Conservation (phyloP, 2,329 filamentous ascomycete species). For the Harringtonia aguacate region DNA sequence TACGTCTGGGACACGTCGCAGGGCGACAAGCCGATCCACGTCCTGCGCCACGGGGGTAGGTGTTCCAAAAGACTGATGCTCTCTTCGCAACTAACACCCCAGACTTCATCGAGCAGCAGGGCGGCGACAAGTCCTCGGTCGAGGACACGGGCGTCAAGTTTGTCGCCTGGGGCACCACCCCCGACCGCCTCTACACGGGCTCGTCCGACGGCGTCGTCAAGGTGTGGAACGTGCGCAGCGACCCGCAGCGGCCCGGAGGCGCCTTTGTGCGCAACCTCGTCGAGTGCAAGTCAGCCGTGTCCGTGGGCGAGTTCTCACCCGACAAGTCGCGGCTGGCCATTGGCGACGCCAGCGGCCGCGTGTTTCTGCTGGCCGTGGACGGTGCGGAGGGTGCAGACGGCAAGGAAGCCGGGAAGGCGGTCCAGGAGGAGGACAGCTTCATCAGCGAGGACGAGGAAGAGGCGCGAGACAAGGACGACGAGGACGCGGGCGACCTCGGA, state of each 20-base stretch:
- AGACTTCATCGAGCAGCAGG: slow-evolving; percentile 19
- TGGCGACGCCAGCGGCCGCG: slow-evolving; percentile 50
- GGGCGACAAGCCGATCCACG: slow-evolving; percentile 44
- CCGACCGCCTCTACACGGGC: slow-evolving; percentile 51
- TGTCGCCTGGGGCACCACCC: slow-evolving; percentile 46
- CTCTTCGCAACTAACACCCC: no score
- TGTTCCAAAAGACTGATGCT: no score
- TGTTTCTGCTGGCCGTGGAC: slow-evolving; percentile 43
- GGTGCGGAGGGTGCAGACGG: slow-evolving; percentile 25
- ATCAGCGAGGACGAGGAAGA: slow-evolving; percentile 6
- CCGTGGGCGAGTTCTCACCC: slow-evolving; percentile 46
- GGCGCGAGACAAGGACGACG: not conserved
- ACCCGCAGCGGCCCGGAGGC: slow-evolving; percentile 5
- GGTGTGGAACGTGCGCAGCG: slow-evolving; percentile 48
- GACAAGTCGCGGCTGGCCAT: slow-evolving; percentile 44
- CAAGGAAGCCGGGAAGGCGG: no score
- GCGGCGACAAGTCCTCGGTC: slow-evolving; percentile 15
- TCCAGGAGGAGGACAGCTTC: slow-evolving; percentile 9
- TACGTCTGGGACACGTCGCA: slow-evolving; percentile 53
- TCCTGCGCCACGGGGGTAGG: slow-evolving; percentile 39
- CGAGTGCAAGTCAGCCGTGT: slow-evolving; percentile 44
- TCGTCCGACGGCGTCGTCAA: slow-evolving; percentile 53
- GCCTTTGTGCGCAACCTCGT: slow-evolving; percentile 41
- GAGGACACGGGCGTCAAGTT: slow-evolving; percentile 56
- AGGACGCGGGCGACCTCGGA: no score